Evolutionary conservation across 2,329 filamentous ascomycete species (phyloP).

Genomic region (Diaporthe citri): DNA sequence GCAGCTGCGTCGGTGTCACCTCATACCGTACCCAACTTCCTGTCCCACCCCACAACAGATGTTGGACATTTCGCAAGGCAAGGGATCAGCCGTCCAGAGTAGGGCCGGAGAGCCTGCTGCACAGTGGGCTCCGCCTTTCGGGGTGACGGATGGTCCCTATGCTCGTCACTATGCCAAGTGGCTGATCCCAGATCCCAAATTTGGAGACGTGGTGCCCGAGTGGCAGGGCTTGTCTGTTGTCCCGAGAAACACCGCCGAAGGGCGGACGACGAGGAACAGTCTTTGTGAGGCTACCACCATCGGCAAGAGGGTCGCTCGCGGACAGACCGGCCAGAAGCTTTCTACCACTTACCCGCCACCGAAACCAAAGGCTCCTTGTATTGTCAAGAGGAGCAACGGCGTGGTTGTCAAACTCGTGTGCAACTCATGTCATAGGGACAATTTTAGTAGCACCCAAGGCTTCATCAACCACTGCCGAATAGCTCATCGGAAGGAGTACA

Average conservation of each 20-base stretch:
- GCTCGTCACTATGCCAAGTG: constrained; percentile 95
- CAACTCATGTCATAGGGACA: constrained; percentile 86
- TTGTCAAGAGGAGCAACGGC: constrained; percentile 88
- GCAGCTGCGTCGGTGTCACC: constrained; percentile 90
- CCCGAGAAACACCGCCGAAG: constrained; percentile 69
- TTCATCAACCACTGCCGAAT: constrained; percentile 99
- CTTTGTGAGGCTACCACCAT: constrained; percentile 65
- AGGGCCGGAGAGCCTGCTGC: constrained; percentile 75
- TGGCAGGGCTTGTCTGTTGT: constrained; percentile 57
- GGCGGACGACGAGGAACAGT: constrained; percentile 84
- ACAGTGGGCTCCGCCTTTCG: constrained; percentile 87
- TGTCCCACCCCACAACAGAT: constrained; percentile 75
- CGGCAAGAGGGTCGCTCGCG: constrained; percentile 65
- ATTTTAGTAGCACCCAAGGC: constrained; percentile 97
- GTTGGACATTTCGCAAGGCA: constrained; percentile 79
- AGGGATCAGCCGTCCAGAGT: constrained; percentile 76
- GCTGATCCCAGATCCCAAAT: constrained; percentile 89
- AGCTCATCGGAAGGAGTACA: constrained; percentile 91
- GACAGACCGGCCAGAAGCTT: constrained; percentile 70
- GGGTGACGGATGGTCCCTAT: constrained; percentile 92
- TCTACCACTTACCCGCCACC: constrained; percentile 77
- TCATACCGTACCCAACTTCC: constrained; percentile 88
- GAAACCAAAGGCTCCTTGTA: constrained; percentile 87
- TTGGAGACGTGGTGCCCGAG: constrained; percentile 76
- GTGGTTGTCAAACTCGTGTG: constrained; percentile 92